Evolutionary conservation across 148 eudicot genomes (phyloP).

Genomic region (Chenopodium suecicum): DNA sequence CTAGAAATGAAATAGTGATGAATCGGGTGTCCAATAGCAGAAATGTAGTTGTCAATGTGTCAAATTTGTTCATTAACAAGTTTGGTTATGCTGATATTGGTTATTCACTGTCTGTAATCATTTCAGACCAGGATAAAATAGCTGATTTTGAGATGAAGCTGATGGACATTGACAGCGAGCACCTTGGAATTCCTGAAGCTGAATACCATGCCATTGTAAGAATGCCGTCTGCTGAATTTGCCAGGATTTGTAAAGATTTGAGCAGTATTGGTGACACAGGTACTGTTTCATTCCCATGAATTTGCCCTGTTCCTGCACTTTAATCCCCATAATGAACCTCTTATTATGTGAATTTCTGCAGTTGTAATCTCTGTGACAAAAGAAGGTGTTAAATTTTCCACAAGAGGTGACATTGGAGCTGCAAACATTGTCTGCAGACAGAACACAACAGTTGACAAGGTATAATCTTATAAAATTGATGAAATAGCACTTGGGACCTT

Average conservation of each 20-base stretch:
- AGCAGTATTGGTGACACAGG: conserved; percentile 97
- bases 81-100: background rate
- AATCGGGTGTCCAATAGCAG: background rate
- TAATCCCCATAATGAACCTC: background rate
- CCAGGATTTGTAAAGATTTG: conserved; percentile 83
- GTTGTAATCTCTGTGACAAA: conserved; percentile 94
- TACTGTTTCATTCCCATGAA: conserved; percentile 14
- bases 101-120: background rate
- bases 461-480: conserved; percentile 2
- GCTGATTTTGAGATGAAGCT: conserved; percentile 98
- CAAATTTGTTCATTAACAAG: background rate
- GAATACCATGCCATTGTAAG: conserved; percentile 90
- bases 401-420: conserved; percentile 85
- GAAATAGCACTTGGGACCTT: background rate
- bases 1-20: background rate
- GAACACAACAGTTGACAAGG: conserved; percentile 94
- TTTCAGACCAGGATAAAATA: conserved; percentile 83
- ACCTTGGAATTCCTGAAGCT: conserved; percentile 94
- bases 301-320: background rate
- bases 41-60: background rate
- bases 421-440: conserved; percentile 85
- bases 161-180: conserved; percentile 93
- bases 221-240: conserved; percentile 91
- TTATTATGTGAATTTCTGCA: conserved; percentile 29
- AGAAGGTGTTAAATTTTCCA: conserved; percentile 88